phyloP scores from a whole-genome alignment of 164 flowering plant species.

The Malania oleifera region DNA sequence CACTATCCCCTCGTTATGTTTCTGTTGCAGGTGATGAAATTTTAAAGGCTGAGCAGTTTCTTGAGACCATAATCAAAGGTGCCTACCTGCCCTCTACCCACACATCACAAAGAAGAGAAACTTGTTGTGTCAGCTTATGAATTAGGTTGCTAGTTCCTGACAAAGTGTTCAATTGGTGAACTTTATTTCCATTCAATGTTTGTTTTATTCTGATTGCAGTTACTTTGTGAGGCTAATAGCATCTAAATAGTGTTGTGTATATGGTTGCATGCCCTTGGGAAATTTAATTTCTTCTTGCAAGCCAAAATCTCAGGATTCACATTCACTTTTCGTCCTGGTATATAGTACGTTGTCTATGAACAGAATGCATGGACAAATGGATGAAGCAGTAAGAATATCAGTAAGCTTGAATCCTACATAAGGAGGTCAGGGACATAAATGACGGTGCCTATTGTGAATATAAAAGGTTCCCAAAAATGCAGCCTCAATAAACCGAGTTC shows the following conservation, averaged over 20 bases:
- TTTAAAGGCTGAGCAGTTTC: conserved; percentile 70
- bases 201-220: not conserved
- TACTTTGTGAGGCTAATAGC: not conserved
- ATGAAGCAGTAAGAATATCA: no score
- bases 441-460: no score
- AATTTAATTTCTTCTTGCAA: no score
- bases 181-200: not conserved
- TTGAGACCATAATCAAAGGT: conserved; percentile 80
- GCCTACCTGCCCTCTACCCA: not conserved
- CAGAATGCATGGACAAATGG: no score
- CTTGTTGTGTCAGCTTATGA: not conserved
- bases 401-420: no score
- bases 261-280: no score
- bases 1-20: not conserved
- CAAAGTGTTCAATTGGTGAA: not conserved
- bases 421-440: no score
- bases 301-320: no score
- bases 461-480: no score
- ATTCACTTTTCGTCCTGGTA: no score
- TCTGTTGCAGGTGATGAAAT: conserved; percentile 57
- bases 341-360: no score
- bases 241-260: not conserved
- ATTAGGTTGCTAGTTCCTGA: not conserved
- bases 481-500: no score
- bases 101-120: not conserved